These are phyloP conservation scores for Lignosus rhinocerotis DNA, from an alignment of 1,284 basidiomycete species.

Conservation along the genomic window DNA sequence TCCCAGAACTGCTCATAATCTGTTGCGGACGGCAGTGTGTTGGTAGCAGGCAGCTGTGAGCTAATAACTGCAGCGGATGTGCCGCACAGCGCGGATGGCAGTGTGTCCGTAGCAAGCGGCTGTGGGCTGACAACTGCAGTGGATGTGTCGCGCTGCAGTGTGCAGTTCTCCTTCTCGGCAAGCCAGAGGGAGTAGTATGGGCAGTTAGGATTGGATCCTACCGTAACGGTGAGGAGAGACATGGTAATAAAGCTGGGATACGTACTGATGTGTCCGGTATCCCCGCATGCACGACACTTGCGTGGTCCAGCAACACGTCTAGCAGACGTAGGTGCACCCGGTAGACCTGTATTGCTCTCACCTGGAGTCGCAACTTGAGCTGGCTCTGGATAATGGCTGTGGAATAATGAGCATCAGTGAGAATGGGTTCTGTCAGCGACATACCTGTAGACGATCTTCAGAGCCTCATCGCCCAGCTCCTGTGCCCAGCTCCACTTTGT, in stretches of 20 bases:
- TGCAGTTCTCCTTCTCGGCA: neutral
- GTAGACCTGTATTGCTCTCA: neutral
- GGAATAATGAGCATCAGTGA: neutral
- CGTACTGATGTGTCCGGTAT: neutral
- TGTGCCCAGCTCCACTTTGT: slow-evolving; percentile 3
- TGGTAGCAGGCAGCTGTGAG: no score
- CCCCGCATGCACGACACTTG: neutral
- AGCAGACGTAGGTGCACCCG: neutral
- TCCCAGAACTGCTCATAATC: neutral
- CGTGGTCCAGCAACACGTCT: neutral
- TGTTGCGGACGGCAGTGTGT: no score
- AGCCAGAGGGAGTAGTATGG: neutral
- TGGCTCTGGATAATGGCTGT: neutral
- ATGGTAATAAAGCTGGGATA: neutral
- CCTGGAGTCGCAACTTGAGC: neutral
- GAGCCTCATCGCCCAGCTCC: slow-evolving; percentile 1
- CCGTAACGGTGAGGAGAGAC: neutral
- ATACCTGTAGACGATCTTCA: neutral
- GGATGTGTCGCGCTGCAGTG: neutral
- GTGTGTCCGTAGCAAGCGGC: no score
- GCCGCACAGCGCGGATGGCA: no score
- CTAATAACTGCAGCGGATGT: no score
- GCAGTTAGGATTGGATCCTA: neutral
- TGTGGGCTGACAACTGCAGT: no score
- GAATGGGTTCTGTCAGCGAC: neutral